Evolutionary conservation across 163 green algal genomes (phyloP), one percentile per base, ranked within the genome.

Genomic region (Dunaliella salina): DNA sequence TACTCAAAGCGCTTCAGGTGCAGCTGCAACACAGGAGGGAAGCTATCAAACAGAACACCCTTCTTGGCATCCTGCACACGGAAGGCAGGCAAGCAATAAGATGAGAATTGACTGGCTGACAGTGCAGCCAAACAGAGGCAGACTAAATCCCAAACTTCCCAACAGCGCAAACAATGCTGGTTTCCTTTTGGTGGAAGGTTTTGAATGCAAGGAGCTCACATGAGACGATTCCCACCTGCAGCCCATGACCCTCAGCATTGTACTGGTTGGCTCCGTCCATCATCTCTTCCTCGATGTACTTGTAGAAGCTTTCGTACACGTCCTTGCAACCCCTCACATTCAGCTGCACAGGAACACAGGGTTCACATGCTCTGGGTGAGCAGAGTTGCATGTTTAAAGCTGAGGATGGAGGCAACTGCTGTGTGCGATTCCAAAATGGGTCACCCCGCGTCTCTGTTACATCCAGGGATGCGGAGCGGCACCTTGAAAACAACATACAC

Each of bases 1-100:
- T 98, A 99, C 87, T 99, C 95, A 89, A 99, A 99, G 45, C 97
- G 95, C 90, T 98, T 98, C 33, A 99, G 94, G 87, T 99, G 97
- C 83, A 99, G 93, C 91, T 98, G 94, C 75, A 99, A 93, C 80
- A 99, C 97, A 5, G 97, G 97, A 11, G 97, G 97, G 45, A 99
- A 95, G 82, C 87, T 85, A 30, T 98, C 91, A 88, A 99, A 99
- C 78, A 97, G 87, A 33, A 98, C 93, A 72, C 96, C 96, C 88
- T 98, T 98, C 69, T 91, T 87, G 4, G 97, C 97, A 86, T 99
- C 96, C 94, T 99, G 95, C 80, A 80, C n/a, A 24, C 30, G 15
- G n/a, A n/a, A n/a, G n/a, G 5, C 25, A 29, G n/a, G 8, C 0
- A 18, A 30, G 32, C 78, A 82, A 13, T 3, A 82, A 35, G 32